A percentile compares a stretch with the other conserved stretches of the same genome.
These are phyloP conservation scores for Pyrenopolyporus hunteri DNA, from an alignment of 495 filamentous ascomycete species.

Conservation along the genomic window DNA sequence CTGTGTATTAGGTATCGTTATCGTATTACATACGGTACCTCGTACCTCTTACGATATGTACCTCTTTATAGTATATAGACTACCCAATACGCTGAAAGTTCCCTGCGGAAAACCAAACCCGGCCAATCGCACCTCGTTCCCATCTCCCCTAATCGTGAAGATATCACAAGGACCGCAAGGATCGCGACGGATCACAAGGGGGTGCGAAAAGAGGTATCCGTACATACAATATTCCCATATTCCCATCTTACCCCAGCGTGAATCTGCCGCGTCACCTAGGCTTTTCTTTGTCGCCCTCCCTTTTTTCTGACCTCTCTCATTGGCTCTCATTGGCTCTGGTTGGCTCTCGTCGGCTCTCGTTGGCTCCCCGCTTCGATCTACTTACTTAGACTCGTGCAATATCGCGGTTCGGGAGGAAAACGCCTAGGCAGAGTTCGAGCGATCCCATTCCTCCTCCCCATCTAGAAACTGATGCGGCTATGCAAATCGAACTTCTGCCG, in stretches of 20 bases:
- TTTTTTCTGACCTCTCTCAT: no score
- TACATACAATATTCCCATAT: conserved; percentile 12
- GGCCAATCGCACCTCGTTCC: background rate
- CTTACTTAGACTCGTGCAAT: conserved; percentile 24
- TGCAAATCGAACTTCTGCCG: background rate
- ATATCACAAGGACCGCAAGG: background rate
- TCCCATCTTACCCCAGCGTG: conserved; percentile 23
- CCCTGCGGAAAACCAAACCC: no score
- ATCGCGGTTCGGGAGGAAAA: conserved; percentile 5
- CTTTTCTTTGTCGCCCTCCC: conserved; percentile 23
- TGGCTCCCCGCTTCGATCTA: conserved; percentile 25
- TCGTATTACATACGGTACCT: no score
- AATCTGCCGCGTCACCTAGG: conserved; percentile 31
- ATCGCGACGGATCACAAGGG: background rate
- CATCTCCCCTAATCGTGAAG: background rate
- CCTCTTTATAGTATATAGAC: no score
- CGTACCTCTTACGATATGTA: no score
- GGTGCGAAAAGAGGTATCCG: background rate
- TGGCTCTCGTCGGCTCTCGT: no score
- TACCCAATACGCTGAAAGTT: no score
- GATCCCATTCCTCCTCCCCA: background rate
- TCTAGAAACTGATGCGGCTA: conserved; percentile 5
- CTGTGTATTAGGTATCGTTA: no score
- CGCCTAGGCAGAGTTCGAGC: conserved; percentile 4
- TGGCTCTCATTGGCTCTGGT: no score